Percentiles rank a stretch among this genome's conserved stretches.
phyloP scores from a whole-genome alignment of 169 alveolate species.

The Plasmodium blacklocki region DNA sequence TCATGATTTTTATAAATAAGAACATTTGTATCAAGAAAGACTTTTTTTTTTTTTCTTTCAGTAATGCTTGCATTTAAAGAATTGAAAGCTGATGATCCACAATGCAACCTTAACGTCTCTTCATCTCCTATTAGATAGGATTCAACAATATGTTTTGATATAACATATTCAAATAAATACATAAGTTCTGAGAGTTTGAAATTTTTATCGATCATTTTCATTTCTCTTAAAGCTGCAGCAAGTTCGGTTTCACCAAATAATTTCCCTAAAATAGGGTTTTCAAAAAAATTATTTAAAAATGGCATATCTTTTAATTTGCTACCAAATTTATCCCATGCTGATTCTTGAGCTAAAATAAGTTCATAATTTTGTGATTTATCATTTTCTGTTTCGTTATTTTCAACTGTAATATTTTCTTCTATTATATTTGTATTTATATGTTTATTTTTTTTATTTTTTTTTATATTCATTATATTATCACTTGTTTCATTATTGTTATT shows the following conservation, averaged over 20 bases:
- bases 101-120: slow-evolving; percentile 87
- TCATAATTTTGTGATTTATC: slow-evolving; percentile 62
- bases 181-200: slow-evolving; percentile 89
- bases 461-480: slow-evolving; percentile 1
- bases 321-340: slow-evolving; percentile 91
- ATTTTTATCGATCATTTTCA: slow-evolving; percentile 90
- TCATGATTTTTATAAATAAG: slow-evolving; percentile 89
- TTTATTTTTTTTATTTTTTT: not conserved
- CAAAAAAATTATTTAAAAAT: slow-evolving; percentile 89
- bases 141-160: slow-evolving; percentile 90
- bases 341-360: slow-evolving; percentile 83
- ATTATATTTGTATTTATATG: not conserved
- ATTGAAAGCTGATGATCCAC: slow-evolving; percentile 90
- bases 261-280: slow-evolving; percentile 87
- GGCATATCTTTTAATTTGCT: slow-evolving; percentile 91
- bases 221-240: slow-evolving; percentile 90
- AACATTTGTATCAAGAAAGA: slow-evolving; percentile 87
- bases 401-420: slow-evolving; percentile 1
- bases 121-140: slow-evolving; percentile 90
- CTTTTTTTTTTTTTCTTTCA: slow-evolving; percentile 86
- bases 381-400: slow-evolving; percentile 6
- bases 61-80: slow-evolving; percentile 86
- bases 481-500: not conserved
- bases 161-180: slow-evolving; percentile 88
- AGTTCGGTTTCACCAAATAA: slow-evolving; percentile 91